Percentiles rank a stretch among this genome's conserved stretches.
phyloP scores from a whole-genome alignment of 768 basidiomycete genomes.

The Russula ochroleuca region DNA sequence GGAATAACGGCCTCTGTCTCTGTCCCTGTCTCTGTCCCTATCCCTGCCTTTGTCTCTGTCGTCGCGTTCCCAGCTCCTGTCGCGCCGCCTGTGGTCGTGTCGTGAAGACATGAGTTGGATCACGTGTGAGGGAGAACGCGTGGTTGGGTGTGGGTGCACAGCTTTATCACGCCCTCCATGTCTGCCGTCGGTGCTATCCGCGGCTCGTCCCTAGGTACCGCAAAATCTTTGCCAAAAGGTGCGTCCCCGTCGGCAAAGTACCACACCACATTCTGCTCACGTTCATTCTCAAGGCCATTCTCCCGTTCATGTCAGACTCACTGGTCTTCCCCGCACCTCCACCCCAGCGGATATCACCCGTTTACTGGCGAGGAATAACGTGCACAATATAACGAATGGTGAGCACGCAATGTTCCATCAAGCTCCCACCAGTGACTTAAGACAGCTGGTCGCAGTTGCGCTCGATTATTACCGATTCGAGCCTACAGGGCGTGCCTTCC shows the following conservation, averaged over 20 bases:
- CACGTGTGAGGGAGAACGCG: conserved; percentile 8
- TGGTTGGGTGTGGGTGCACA: too few relatives aligned
- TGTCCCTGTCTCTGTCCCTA: conserved; percentile 25
- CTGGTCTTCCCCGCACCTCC: conserved; percentile 22
- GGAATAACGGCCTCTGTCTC: conserved; percentile 24
- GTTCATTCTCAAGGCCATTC: conserved; percentile 12
- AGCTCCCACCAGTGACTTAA: neutral
- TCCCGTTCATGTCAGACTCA: conserved; percentile 16
- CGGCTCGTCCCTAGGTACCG: neutral
- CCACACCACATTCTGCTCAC: neutral
- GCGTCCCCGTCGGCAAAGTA: neutral
- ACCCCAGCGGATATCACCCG: conserved; percentile 25
- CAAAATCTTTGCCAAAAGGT: conserved; percentile 3
- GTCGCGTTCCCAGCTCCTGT: conserved; percentile 33
- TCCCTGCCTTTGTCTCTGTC: conserved; percentile 29
- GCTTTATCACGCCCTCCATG: neutral
- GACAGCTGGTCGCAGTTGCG: conserved; percentile 41
- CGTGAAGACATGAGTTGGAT: conserved; percentile 34
- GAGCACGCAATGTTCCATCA: neutral
- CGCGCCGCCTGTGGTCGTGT: conserved; percentile 33
- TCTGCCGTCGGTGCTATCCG: conserved; percentile 5
- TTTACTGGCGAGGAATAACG: conserved; percentile 16
- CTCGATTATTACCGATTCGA: conserved; percentile 57
- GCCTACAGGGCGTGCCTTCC: conserved; percentile 54
- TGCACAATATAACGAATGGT: conserved; percentile 24